Conservation (phyloP, 225 moss, liverwort and hornwort species). For the Pseudisothecium myosuroides region DNA sequence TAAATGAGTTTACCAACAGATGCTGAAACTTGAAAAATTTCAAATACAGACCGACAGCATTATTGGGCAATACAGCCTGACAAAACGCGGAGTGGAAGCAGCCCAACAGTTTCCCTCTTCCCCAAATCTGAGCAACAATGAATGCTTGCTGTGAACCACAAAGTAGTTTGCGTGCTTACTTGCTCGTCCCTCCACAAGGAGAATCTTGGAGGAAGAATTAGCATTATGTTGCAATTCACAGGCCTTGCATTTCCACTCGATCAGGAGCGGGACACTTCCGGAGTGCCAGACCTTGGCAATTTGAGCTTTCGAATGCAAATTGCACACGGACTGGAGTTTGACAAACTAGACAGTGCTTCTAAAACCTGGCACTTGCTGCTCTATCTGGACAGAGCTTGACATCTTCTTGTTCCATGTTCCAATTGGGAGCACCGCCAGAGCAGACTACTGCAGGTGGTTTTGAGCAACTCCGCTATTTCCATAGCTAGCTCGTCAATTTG, state of each 20-base stretch:
- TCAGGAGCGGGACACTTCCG: not conserved
- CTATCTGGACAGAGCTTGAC: not conserved
- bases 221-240: not conserved
- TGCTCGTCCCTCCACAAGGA: not conserved
- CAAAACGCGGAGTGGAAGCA: not conserved
- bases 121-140: not conserved
- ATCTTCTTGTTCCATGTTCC: not conserved
- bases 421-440: not conserved
- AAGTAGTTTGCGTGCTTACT: not conserved
- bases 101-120: not conserved
- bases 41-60: not conserved
- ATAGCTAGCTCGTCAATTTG: not conserved
- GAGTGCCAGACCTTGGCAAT: not conserved
- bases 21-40: not conserved
- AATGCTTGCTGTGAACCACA: not conserved
- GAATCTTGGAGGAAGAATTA: not conserved
- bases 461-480: not conserved
- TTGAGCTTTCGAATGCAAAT: not conserved
- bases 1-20: too few species aligned
- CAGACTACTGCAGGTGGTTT: not conserved
- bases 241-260: not conserved
- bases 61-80: not conserved
- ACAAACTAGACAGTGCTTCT: not conserved
- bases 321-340: not conserved
- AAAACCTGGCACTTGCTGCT: not conserved